Evolutionary conservation across 495 filamentous ascomycete genomes (phyloP).

Genomic region (Aspergillus biplanus): DNA sequence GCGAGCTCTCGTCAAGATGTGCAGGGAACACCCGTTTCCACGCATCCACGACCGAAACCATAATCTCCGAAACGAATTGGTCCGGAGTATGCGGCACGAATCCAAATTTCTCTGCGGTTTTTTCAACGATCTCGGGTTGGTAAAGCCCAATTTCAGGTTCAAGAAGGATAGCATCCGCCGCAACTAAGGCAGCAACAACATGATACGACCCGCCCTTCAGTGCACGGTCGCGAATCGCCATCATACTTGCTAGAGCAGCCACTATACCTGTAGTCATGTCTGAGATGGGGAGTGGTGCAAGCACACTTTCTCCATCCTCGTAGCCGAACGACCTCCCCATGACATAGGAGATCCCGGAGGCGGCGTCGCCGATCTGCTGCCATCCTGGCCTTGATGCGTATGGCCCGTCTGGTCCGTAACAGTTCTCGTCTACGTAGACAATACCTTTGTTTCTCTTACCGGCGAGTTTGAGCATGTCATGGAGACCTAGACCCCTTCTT

Average conservation of each 20-base stretch:
- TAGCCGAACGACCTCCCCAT: conserved; percentile 55
- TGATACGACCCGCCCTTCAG: conserved; percentile 35
- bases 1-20: conserved; percentile 28
- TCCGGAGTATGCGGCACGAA: conserved; percentile 22
- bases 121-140: conserved; percentile 23
- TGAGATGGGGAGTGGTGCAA: conserved; percentile 71
- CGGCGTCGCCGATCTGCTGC: conserved; percentile 54
- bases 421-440: conserved; percentile 67
- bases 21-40: conserved; percentile 34
- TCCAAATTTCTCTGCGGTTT: conserved; percentile 19
- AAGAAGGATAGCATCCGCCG: conserved; percentile 26
- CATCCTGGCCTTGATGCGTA: conserved; percentile 45
- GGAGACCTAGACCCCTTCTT: conserved; percentile 53
- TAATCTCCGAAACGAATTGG: conserved; percentile 36
- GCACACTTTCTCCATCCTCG: conserved; percentile 62
- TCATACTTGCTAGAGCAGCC: conserved; percentile 57
- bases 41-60: conserved; percentile 33
- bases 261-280: conserved; percentile 68
- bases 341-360: conserved; percentile 21
- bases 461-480: conserved; percentile 53
- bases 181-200: conserved; percentile 31
- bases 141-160: conserved; percentile 33
- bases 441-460: conserved; percentile 53
- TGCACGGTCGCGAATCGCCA: conserved; percentile 39
- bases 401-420: conserved; percentile 54